A percentile compares a stretch with the other conserved stretches of the same genome.
Conservation (phyloP, 2,329 filamentous ascomycete species). For the Colletotrichum tofieldiae region DNA sequence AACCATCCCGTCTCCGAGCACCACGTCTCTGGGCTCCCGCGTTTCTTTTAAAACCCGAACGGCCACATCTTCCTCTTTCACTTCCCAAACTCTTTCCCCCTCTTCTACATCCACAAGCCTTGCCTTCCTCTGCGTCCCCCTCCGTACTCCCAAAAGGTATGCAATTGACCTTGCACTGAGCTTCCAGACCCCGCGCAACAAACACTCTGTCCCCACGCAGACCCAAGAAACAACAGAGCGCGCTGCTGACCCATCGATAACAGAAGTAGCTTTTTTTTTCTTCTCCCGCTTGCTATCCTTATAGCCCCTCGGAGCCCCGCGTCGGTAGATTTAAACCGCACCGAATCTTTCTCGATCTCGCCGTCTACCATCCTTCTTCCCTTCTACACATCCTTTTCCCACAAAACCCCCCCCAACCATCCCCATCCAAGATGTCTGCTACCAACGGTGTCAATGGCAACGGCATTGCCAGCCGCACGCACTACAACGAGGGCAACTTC, state of each 20-base stretch:
- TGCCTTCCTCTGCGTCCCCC: background rate
- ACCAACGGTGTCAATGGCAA: constrained; percentile 64
- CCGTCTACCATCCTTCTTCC: constrained; percentile 49
- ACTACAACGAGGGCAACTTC: constrained; percentile 79
- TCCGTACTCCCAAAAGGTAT: constrained; percentile 15
- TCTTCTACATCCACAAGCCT: constrained; percentile 24
- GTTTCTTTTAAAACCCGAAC: constrained; percentile 44
- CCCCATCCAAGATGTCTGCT: constrained; percentile 70
- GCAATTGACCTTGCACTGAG: constrained; percentile 24
- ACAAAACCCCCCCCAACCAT: constrained; percentile 38
- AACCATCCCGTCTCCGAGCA: constrained; percentile 33
- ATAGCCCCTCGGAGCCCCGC: constrained; percentile 50
- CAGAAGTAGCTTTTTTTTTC: constrained; percentile 31
- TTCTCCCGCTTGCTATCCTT: constrained; percentile 40
- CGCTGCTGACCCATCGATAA: constrained; percentile 21
- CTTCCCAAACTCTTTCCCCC: constrained; percentile 34
- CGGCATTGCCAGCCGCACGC: constrained; percentile 56
- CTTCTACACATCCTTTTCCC: constrained; percentile 43
- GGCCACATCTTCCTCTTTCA: constrained; percentile 30
- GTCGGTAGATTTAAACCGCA: constrained; percentile 39
- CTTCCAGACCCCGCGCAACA: background rate
- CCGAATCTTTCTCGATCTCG: constrained; percentile 48
- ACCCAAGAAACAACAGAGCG: background rate
- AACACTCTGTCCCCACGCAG: constrained; percentile 12
- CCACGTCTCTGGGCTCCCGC: constrained; percentile 26